These are phyloP conservation scores for Conticribra weissflogii DNA, from an alignment of 108 stramenopile genomes.

Conservation along the genomic window DNA sequence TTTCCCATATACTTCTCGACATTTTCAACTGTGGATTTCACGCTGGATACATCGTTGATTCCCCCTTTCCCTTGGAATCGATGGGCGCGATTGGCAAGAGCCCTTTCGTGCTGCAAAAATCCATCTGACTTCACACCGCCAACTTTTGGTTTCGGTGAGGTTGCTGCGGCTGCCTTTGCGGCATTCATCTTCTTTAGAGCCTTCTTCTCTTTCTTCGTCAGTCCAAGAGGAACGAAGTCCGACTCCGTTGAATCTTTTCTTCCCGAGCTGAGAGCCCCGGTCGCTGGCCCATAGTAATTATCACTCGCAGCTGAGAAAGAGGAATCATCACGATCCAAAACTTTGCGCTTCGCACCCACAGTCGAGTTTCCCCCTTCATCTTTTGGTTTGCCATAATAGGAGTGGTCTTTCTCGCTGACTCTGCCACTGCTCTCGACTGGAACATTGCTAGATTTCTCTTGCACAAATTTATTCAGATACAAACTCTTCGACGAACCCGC, in stretches of 20 bases:
- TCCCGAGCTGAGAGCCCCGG: neutral
- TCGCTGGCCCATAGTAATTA: slow-evolving; percentile 45
- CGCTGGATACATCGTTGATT: slow-evolving; percentile 29
- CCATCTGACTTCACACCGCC: slow-evolving; percentile 27
- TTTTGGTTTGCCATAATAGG: neutral
- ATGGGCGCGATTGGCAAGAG: slow-evolving; percentile 54
- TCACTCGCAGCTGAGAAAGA: slow-evolving; percentile 22
- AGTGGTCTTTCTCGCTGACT: neutral
- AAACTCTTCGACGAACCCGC: slow-evolving; percentile 6
- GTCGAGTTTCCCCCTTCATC: neutral
- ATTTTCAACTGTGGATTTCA: slow-evolving; percentile 26
- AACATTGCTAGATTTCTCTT: slow-evolving; percentile 4
- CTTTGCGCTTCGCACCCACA: slow-evolving; percentile 29
- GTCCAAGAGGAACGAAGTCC: slow-evolving; percentile 29
- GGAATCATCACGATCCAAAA: slow-evolving; percentile 16
- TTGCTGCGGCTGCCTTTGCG: neutral
- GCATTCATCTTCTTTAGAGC: slow-evolving; percentile 18
- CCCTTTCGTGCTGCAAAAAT: slow-evolving; percentile 46
- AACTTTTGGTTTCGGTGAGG: neutral
- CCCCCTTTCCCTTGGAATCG: slow-evolving; percentile 74
- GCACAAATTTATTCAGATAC: slow-evolving; percentile 40
- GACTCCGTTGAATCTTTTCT: slow-evolving; percentile 6
- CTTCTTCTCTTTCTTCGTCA: slow-evolving; percentile 28
- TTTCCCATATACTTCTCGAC: slow-evolving; percentile 78
- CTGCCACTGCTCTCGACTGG: neutral